phyloP scores from a whole-genome alignment of 2,329 filamentous ascomycete species.

The Onygenales sp. region DNA sequence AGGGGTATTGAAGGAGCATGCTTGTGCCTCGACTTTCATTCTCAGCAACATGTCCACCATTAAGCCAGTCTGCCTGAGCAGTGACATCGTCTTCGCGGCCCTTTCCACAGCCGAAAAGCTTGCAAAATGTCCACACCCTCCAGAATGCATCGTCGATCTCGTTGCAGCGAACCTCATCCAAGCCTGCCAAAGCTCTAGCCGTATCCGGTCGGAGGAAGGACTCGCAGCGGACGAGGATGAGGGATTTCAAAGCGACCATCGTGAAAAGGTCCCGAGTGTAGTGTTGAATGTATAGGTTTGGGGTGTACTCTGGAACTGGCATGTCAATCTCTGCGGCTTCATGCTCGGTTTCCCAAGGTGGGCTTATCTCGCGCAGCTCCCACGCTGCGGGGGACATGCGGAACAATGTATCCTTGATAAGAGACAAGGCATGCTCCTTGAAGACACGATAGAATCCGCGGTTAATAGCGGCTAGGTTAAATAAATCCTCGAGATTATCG shows the following conservation, averaged over 20 bases:
- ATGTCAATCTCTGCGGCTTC: constrained; percentile 35
- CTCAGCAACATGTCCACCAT: constrained; percentile 45
- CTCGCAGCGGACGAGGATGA: constrained; percentile 48
- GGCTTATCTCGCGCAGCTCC: constrained; percentile 51
- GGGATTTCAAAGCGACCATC: constrained; percentile 44
- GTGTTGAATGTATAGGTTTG: constrained; percentile 42
- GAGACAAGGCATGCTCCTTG: constrained; percentile 45
- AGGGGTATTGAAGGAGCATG: constrained; percentile 39
- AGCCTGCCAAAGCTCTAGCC: constrained; percentile 42
- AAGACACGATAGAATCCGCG: constrained; percentile 49
- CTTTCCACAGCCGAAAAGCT: constrained; percentile 51
- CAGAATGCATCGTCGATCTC: constrained; percentile 54
- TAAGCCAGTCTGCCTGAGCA: constrained; percentile 55
- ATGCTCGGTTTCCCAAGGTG: constrained; percentile 38
- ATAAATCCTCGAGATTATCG: constrained; percentile 44
- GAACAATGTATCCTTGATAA: constrained; percentile 43
- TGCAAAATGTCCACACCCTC: constrained; percentile 58
- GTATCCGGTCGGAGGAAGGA: constrained; percentile 50
- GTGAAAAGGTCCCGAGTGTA: constrained; percentile 45
- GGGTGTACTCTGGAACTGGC: constrained; percentile 44
- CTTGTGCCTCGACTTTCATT: constrained; percentile 37
- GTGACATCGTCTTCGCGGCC: constrained; percentile 49
- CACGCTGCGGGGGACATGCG: constrained; percentile 50
- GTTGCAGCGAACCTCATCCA: constrained; percentile 35
- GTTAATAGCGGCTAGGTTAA: constrained; percentile 45